Conservation (phyloP, 108 stramenopile genomes). For the Cyclotella sp. region DNA sequence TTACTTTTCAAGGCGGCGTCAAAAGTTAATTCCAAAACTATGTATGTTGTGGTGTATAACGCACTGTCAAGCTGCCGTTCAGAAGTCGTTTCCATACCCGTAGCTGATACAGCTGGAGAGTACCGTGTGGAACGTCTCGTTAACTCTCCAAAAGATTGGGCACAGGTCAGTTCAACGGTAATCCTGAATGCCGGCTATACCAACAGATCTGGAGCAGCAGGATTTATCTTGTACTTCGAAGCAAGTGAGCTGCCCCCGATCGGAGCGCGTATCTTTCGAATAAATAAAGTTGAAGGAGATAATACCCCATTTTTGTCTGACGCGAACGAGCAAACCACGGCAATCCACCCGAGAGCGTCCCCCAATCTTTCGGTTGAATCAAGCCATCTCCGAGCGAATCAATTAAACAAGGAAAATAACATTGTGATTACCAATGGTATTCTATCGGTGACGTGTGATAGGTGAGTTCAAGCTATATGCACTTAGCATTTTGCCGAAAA, state of each 20-base stretch:
- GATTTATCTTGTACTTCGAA: conserved; percentile 37
- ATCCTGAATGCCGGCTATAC: conserved; percentile 49
- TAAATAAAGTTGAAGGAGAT: conserved; percentile 3
- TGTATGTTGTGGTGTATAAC: conserved; percentile 89
- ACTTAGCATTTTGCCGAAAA: background rate
- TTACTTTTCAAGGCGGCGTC: conserved; percentile 21
- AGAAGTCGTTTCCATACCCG: conserved; percentile 73
- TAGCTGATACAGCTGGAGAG: conserved; percentile 34
- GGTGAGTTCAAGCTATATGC: conserved; percentile 1
- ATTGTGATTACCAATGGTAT: conserved; percentile 12
- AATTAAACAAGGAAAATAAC: background rate
- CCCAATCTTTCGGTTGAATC: too few species aligned
- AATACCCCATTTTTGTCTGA: background rate
- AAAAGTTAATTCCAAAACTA: conserved; percentile 17
- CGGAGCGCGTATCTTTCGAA: conserved; percentile 51
- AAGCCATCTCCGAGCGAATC: background rate
- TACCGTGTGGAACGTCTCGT: conserved; percentile 47
- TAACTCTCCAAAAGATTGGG: conserved; percentile 22
- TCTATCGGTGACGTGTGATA: conserved; percentile 14
- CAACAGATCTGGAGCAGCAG: conserved; percentile 24
- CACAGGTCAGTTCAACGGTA: conserved; percentile 13
- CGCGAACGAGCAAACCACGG: background rate
- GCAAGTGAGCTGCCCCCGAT: conserved; percentile 52
- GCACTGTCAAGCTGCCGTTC: conserved; percentile 61
- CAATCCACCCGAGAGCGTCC: background rate